phyloP scores from a whole-genome alignment of 441 rosid genomes.

The Mallotus japonicus region DNA sequence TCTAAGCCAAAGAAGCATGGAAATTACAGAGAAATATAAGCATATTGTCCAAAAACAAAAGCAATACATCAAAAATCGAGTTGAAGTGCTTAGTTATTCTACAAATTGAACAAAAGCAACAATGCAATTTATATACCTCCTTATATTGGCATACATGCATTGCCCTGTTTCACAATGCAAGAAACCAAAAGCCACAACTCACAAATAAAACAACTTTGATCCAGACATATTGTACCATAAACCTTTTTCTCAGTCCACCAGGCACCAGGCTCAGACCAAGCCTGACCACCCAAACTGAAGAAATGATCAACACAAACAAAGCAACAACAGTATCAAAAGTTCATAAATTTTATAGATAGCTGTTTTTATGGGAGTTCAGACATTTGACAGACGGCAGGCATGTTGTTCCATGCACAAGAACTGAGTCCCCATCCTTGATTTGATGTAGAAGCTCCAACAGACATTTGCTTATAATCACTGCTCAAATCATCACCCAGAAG shows the following conservation, averaged over 20 bases:
- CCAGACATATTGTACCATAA: conserved; percentile 22
- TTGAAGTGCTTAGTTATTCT: conserved; percentile 30
- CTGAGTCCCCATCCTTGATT: conserved; percentile 62
- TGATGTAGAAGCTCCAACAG: conserved; percentile 41
- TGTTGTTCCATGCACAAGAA: conserved; percentile 80
- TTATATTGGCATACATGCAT: conserved; percentile 23
- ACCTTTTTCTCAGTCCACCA: conserved; percentile 22
- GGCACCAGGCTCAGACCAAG: conserved; percentile 15
- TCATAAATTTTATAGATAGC: conserved; percentile 25
- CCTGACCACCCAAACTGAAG: conserved; percentile 24
- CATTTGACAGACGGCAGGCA: conserved; percentile 84
- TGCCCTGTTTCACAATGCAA: conserved; percentile 22
- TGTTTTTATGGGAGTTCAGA: conserved; percentile 57
- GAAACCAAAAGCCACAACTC: conserved; percentile 20
- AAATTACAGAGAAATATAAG: neutral
- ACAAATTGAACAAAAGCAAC: conserved; percentile 25
- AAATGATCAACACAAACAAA: conserved; percentile 29
- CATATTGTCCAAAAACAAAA: conserved; percentile 6
- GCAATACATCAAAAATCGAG: conserved; percentile 21
- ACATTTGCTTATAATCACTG: conserved; percentile 54
- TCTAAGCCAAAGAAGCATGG: neutral
- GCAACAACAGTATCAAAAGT: conserved; percentile 19
- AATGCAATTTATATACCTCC: conserved; percentile 22
- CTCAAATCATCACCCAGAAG: conserved; percentile 78
- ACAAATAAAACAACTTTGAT: conserved; percentile 31